phyloP scores from a whole-genome alignment of 2,329 filamentous ascomycete species.

The Fusarium solani-melongenae region DNA sequence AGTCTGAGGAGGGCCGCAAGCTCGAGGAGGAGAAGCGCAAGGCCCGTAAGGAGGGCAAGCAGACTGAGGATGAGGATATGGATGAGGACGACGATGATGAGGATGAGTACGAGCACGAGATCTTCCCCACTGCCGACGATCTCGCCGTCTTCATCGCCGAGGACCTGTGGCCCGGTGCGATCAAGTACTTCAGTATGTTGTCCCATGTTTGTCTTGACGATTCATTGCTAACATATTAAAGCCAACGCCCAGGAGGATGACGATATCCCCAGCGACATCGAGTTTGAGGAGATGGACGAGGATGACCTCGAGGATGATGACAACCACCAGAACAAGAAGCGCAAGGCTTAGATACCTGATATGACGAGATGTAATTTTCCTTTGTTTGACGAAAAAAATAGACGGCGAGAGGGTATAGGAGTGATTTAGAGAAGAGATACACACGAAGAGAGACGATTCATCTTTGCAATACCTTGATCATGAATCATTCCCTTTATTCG shows the following conservation, averaged over 20 bases:
- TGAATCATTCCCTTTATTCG: not conserved
- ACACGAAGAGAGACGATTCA: not conserved
- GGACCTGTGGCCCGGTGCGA: conserved; percentile 88
- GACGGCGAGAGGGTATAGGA: conserved; percentile 26
- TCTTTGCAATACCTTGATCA: not conserved
- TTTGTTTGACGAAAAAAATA: conserved; percentile 35
- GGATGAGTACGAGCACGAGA: conserved; percentile 78
- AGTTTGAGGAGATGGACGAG: conserved; percentile 72
- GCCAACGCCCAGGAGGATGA: conserved; percentile 73
- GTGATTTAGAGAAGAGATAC: conserved; percentile 13
- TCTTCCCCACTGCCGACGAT: conserved; percentile 89
- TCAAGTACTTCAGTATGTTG: conserved; percentile 89
- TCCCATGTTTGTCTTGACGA: not conserved
- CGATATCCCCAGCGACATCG: conserved; percentile 70
- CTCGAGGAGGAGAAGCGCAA: conserved; percentile 69
- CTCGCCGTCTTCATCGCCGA: conserved; percentile 84
- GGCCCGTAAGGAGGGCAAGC: conserved; percentile 61
- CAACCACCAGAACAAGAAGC: conserved; percentile 56
- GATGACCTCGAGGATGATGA: conserved; percentile 47
- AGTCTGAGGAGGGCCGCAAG: conserved; percentile 71
- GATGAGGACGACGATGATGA: conserved; percentile 70
- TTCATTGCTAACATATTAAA: conserved; percentile 50
- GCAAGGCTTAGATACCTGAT: conserved; percentile 49
- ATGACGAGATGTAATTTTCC: conserved; percentile 27
- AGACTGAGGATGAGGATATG: conserved; percentile 54